Base-by-base conservation (phyloP, 768 basidiomycete species). In the Podaxis carcinomalis region DNA sequence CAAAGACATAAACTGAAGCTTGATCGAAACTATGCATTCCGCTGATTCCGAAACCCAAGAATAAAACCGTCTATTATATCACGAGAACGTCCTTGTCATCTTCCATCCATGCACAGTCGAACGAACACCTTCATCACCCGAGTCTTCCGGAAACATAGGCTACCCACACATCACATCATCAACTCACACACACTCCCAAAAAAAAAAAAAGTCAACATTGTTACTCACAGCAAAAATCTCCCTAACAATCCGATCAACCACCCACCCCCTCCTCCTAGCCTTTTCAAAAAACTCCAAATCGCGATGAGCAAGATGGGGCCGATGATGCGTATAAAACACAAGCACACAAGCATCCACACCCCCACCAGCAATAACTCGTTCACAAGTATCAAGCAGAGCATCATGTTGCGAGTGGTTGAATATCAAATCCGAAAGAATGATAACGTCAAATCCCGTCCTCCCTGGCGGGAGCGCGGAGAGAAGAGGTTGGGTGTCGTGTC, bases 401-500 rank as follows among this genome's bases (percentile, higher is more conserved):
- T 87, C 85, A 68, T 98, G 95, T 88, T 95, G 93, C 1, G 94
- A 94, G 66, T 96, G 95, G 66, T 95, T 97, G 74, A 96, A 97
- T 36, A 98, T 84, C 36, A 98, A 84, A 74, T 98, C 95, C 1
- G 93, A 95, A 59, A 98, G 78, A 62, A 98, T 86, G 57, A 98
- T 81, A 21, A 96, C 68, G 67, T 96, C 86, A 67, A 92, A 98
- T 32, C 75, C 52, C 73, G 2, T 65, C 42, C 25, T 63, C 63
- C 21, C 51, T 13, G 51, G 6, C 54, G 68, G 65, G 7, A 75
- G 66, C 5, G 68, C 53, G 7, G 72, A 70, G 1, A 87, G 65
- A 5, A 91, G 73, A 0, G 77, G 71, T 7, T 74, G 61, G 3
- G 86, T 77, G 0, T 83, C 67, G 11, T 79, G 79, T 0, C 93